Evolutionary conservation across 2,329 filamentous ascomycete species (phyloP).

Genomic region (Alternaria postmessia): DNA sequence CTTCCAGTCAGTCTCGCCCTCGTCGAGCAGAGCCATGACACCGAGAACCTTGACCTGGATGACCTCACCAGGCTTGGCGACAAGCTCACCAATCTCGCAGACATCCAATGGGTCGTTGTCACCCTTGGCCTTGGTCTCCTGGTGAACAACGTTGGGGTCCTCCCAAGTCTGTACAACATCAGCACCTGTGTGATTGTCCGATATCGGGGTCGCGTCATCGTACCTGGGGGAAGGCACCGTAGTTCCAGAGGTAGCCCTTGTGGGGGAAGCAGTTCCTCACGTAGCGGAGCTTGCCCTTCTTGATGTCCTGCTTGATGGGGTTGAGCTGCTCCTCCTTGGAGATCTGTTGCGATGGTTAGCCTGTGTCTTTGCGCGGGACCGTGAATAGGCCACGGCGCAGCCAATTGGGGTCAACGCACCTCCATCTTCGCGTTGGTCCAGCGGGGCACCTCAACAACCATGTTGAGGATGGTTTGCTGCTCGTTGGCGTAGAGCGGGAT

Average conservation of each 20-base stretch:
- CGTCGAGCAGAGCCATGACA: slow-evolving; percentile 98
- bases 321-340: slow-evolving; percentile 98
- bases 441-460: slow-evolving; percentile 98
- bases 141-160: slow-evolving; percentile 94
- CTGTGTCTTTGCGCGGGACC: not conserved
- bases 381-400: not conserved
- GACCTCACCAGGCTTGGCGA: slow-evolving; percentile 93
- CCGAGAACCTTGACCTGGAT: slow-evolving; percentile 99
- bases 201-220: slow-evolving; percentile 47
- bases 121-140: slow-evolving; percentile 99
- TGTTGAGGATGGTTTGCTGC: slow-evolving; percentile 96
- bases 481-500: slow-evolving; percentile 97
- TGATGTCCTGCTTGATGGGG: slow-evolving; percentile 99
- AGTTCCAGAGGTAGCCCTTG: slow-evolving; percentile 99
- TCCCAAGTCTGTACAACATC: slow-evolving; percentile 83
- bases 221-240: slow-evolving; percentile 98
- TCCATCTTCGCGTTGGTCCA: slow-evolving; percentile 99
- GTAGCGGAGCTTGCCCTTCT: slow-evolving; percentile 99
- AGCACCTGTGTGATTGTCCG: slow-evolving; percentile 35
- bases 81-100: slow-evolving; percentile 98
- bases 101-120: slow-evolving; percentile 99
- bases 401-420: slow-evolving; percentile 64
- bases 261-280: slow-evolving; percentile 99
- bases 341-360: slow-evolving; percentile 69
- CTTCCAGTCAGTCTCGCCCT: slow-evolving; percentile 99